Base-by-base conservation (phyloP, 1,284 basidiomycete genomes). In the Cutaneotrichosporon cyanovorans region DNA sequence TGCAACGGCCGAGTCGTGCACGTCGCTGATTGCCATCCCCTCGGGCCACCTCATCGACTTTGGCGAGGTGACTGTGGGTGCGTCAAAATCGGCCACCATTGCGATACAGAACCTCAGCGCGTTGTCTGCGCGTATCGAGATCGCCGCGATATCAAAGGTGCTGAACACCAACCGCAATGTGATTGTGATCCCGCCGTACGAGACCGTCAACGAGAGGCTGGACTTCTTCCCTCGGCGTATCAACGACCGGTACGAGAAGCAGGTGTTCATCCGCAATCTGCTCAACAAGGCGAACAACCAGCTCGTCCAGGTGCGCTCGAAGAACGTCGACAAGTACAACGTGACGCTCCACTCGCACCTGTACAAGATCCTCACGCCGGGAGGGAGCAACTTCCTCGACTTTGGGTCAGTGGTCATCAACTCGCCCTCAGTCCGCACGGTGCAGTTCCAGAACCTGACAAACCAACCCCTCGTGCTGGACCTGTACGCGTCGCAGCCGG, bases 341-440 rank as follows among this genome's bases (percentile, higher is more conserved):
- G 68, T 76, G 48, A 74, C 74, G 23, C 69, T 76, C 42, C 75
- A 76, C 53, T 76, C 74, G 21, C 71, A 76, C 48, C 69, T 76
- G 35, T 76, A 76, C 58, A 71, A 73, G n/a, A 74, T 76, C 46
- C 64, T 75, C 37, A 76, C 75, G 11, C 72, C 74, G 2, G 68
- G 70, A 14, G 75, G 75, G 8, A 66, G 69, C 46, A 76, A 76
- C 61, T 75, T 74, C 48, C 56, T 76, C 45, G 75, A 76, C 48
- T 76, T 76, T 57, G 74, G 74, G 30, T 72, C 72, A 22, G 75
- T 76, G 37, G 68, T 75, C 45, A 73, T 76, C 65, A 73, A 74
- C 59, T 69, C 71, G 30, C 63, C 71, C 14, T 61, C 73, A 2
- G 61, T 76, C 41, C 68, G 75, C 16, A 74, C 71, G 0, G 71